phyloP scores from a whole-genome alignment of 768 basidiomycete species.

The Mycena indigotica region DNA sequence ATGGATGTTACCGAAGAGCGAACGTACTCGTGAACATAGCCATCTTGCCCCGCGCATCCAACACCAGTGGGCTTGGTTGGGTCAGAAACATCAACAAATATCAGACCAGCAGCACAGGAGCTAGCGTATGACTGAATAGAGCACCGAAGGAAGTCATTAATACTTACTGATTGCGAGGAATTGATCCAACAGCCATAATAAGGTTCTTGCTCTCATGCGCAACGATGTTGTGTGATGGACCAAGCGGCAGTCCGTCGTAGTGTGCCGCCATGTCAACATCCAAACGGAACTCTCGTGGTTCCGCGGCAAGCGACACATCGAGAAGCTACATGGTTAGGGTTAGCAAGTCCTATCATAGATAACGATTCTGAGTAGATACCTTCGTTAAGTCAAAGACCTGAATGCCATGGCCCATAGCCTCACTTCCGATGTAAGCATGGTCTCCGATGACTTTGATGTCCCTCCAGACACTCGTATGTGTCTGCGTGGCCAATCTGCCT shows the following conservation, averaged over 20 bases:
- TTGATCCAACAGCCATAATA: conserved; percentile 30
- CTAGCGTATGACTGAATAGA: not conserved
- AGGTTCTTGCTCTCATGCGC: conserved; percentile 24
- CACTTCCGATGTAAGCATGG: conserved; percentile 28
- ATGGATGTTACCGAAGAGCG: too few species aligned
- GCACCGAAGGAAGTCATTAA: not conserved
- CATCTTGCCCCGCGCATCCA: conserved; percentile 29
- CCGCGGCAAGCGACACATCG: conserved; percentile 11
- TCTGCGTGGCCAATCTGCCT: conserved; percentile 26
- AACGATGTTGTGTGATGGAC: conserved; percentile 33
- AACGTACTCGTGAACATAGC: conserved; percentile 32
- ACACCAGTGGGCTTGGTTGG: conserved; percentile 27
- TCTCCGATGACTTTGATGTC: conserved; percentile 30
- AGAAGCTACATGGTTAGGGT: conserved; percentile 13
- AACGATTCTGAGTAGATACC: conserved; percentile 3
- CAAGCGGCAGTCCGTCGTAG: conserved; percentile 30
- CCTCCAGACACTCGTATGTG: conserved; percentile 24
- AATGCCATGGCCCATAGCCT: conserved; percentile 29
- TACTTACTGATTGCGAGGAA: conserved; percentile 22
- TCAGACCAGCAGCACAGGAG: conserved; percentile 27
- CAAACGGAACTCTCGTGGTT: conserved; percentile 27
- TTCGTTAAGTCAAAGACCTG: conserved; percentile 34
- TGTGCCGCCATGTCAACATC: conserved; percentile 18
- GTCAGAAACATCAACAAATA: conserved; percentile 33
- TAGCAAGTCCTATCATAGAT: too few species aligned